Percentiles rank a stretch among this genome's conserved stretches.
Evolutionary conservation across 192 early-diverging fungal species (phyloP).

Genomic region (Coemansia biformis): DNA sequence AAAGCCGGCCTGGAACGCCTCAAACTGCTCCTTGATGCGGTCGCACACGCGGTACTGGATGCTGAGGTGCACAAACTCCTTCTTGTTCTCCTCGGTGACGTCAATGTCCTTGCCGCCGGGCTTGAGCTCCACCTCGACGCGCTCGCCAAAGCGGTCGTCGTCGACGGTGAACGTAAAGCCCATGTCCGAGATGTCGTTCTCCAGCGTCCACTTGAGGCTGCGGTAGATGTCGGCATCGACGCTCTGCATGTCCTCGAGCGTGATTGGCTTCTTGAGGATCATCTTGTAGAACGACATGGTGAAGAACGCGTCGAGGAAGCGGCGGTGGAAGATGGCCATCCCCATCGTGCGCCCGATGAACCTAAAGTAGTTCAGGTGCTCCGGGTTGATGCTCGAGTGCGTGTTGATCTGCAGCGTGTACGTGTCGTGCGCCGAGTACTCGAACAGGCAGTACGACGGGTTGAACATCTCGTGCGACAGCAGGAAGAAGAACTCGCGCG

Average conservation of each 20-base stretch:
- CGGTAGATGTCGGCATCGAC: slow-evolving; percentile 90
- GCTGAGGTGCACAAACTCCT: slow-evolving; percentile 87
- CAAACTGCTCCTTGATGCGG: slow-evolving; percentile 93
- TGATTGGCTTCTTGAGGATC: slow-evolving; percentile 85
- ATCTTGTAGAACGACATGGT: slow-evolving; percentile 95
- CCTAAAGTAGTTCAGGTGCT: slow-evolving; percentile 97
- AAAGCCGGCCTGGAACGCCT: slow-evolving; percentile 93
- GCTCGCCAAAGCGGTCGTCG: slow-evolving; percentile 87
- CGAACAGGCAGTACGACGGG: slow-evolving; percentile 92
- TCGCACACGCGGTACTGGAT: slow-evolving; percentile 84
- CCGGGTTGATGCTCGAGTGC: slow-evolving; percentile 89
- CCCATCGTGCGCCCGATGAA: slow-evolving; percentile 98
- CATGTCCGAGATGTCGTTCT: slow-evolving; percentile 84
- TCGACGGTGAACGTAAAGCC: slow-evolving; percentile 91
- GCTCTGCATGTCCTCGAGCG: slow-evolving; percentile 87
- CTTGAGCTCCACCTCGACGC: slow-evolving; percentile 84
- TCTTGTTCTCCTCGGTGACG: slow-evolving; percentile 96
- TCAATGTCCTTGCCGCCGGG: slow-evolving; percentile 79
- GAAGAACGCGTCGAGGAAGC: slow-evolving; percentile 95
- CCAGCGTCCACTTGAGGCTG: slow-evolving; percentile 91
- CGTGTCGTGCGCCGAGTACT: slow-evolving; percentile 96
- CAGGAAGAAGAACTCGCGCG: slow-evolving; percentile 96
- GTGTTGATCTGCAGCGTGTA: slow-evolving; percentile 99
- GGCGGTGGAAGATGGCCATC: slow-evolving; percentile 93
- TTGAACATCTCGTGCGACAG: slow-evolving; percentile 99